These are phyloP conservation scores for Lachancea meyersii DNA, from an alignment of 805 yeast genomes.

Conservation along the genomic window DNA sequence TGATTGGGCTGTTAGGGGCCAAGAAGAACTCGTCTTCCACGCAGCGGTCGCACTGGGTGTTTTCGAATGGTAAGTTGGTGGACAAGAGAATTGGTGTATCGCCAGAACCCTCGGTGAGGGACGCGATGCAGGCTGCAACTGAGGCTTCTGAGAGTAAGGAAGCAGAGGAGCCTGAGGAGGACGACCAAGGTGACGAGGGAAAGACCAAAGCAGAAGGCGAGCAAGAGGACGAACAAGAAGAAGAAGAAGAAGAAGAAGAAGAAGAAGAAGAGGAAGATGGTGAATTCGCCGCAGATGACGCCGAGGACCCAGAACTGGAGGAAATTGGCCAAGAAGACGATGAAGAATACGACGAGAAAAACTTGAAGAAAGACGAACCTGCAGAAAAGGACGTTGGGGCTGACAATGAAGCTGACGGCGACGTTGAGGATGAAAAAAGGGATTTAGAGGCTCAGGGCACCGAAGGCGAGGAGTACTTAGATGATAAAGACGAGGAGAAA, in stretches of 20 bases:
- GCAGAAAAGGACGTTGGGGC: background rate
- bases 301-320: background rate
- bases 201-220: background rate
- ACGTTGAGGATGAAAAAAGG: background rate
- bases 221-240: background rate
- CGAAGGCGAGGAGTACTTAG: background rate
- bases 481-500: background rate
- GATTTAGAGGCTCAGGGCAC: background rate
- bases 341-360: constrained; percentile 7
- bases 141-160: background rate
- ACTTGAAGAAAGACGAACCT: constrained; percentile 8
- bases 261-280: background rate
- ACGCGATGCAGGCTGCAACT: constrained; percentile 40
- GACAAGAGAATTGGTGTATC: constrained; percentile 36
- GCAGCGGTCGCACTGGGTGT: constrained; percentile 87
- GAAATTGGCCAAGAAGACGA: constrained; percentile 3
- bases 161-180: background rate
- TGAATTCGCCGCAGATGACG: background rate
- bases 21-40: constrained; percentile 71
- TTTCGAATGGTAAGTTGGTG: constrained; percentile 64
- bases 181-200: background rate
- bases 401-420: background rate
- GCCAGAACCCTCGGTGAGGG: constrained; percentile 52
- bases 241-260: background rate
- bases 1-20: constrained; percentile 75